A percentile compares a stretch with the other conserved stretches of the same genome.
phyloP scores from a whole-genome alignment of 768 basidiomycete genomes.

The Sarcomyxa edulis region DNA sequence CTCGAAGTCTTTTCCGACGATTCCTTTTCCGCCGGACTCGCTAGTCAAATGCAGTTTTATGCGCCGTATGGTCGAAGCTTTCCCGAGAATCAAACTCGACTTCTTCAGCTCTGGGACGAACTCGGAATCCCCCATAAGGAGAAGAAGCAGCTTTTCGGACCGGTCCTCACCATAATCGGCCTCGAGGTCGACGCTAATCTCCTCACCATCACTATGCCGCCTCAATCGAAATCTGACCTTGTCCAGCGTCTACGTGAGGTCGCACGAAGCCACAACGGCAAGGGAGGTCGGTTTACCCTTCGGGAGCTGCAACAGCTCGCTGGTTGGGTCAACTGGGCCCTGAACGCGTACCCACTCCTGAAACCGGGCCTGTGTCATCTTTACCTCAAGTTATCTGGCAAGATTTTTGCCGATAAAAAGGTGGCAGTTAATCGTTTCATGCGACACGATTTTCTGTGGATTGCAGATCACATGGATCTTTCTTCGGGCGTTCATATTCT shows the following conservation, averaged over 20 bases:
- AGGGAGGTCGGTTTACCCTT: too few species aligned
- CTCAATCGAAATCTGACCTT: neutral
- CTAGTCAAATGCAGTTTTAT: constrained; percentile 18
- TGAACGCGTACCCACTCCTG: neutral
- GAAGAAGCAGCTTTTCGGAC: constrained; percentile 31
- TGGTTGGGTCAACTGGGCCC: too few species aligned
- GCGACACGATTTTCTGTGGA: constrained; percentile 14
- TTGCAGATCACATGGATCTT: constrained; percentile 4
- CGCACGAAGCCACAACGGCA: neutral
- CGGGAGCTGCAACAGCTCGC: too few species aligned
- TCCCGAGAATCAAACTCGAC: constrained; percentile 23
- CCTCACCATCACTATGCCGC: constrained; percentile 21
- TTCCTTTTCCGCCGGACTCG: constrained; percentile 15
- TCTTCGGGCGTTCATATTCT: constrained; percentile 10
- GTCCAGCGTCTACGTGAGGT: neutral
- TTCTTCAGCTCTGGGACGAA: constrained; percentile 33
- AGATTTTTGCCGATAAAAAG: neutral
- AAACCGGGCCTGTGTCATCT: neutral
- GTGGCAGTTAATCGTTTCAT: constrained; percentile 2
- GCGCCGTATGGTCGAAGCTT: constrained; percentile 18
- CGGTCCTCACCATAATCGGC: constrained; percentile 29
- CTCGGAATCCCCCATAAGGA: constrained; percentile 32
- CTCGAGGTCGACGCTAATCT: constrained; percentile 26
- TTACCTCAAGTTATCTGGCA: neutral
- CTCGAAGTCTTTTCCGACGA: constrained; percentile 30